A percentile compares a stretch with the other conserved stretches of the same genome.
These are phyloP conservation scores for Hydrangea macrophylla DNA, from an alignment of 148 eudicot species.

Conservation along the genomic window DNA sequence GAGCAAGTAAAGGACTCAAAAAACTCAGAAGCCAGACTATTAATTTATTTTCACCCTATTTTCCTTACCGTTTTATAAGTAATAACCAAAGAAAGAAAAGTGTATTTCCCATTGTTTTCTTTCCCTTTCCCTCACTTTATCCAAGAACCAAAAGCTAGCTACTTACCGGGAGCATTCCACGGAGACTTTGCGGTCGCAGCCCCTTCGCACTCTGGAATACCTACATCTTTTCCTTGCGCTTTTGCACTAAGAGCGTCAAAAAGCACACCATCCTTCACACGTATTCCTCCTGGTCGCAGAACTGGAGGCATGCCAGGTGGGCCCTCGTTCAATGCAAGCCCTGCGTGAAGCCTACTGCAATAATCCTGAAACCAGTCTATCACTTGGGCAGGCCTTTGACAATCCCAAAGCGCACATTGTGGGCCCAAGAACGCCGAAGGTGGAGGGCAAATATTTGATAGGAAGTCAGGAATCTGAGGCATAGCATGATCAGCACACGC, in stretches of 20 bases:
- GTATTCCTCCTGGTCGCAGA: conserved; percentile 91
- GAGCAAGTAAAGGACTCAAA: too few relatives aligned
- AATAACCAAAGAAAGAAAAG: too few relatives aligned
- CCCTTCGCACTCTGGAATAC: conserved; percentile 95
- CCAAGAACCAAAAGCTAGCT: too few relatives aligned
- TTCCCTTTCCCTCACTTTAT: too few relatives aligned
- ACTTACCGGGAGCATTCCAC: conserved; percentile 93
- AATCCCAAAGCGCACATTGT: conserved; percentile 97
- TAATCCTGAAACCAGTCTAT: conserved; percentile 78
- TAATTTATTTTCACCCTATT: too few relatives aligned
- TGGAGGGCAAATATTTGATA: conserved; percentile 65
- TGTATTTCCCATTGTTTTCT: too few relatives aligned
- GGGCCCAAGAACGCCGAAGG: conserved; percentile 96
- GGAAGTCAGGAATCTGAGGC: conserved; percentile 47
- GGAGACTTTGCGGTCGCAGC: conserved; percentile 97
- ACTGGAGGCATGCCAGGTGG: conserved; percentile 87
- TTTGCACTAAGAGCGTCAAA: conserved; percentile 89
- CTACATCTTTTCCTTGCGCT: conserved; percentile 81
- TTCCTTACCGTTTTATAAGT: too few relatives aligned
- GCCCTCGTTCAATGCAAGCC: conserved; percentile 83
- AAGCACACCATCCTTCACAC: conserved; percentile 78
- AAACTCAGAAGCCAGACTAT: too few relatives aligned
- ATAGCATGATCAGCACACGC: conserved; percentile 43
- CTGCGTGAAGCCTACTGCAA: conserved; percentile 77
- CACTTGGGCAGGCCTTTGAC: conserved; percentile 89